Evolutionary conservation across 805 yeast genomes (phyloP).

Genomic region (Lachancea mirantina): DNA sequence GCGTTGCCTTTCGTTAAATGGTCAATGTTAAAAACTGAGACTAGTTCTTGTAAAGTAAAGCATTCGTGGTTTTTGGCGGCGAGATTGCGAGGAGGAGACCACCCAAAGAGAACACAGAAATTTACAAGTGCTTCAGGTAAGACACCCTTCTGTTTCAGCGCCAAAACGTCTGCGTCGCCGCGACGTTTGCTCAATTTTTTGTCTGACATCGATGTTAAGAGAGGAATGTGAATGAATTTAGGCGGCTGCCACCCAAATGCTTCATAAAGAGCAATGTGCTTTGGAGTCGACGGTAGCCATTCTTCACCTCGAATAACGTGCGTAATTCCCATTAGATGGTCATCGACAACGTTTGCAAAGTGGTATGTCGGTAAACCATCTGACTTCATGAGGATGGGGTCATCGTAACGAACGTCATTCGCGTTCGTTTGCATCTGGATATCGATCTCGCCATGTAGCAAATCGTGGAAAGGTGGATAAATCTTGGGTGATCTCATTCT

Average conservation of each 20-base stretch:
- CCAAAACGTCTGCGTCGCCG: constrained; percentile 69
- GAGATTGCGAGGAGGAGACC: constrained; percentile 71
- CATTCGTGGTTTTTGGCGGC: constrained; percentile 48
- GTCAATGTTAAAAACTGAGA: constrained; percentile 50
- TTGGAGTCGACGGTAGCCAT: constrained; percentile 95
- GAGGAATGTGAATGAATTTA: constrained; percentile 78
- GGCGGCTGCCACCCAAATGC: constrained; percentile 89
- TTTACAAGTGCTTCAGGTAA: constrained; percentile 84
- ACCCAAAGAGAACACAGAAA: constrained; percentile 85
- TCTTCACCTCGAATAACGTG: constrained; percentile 97
- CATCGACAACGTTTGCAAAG: constrained; percentile 93
- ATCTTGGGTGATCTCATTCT: constrained; percentile 69
- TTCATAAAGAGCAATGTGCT: constrained; percentile 76
- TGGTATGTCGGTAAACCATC: constrained; percentile 96
- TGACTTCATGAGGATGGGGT: constrained; percentile 82
- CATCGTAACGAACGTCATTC: constrained; percentile 74
- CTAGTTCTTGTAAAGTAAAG: constrained; percentile 45
- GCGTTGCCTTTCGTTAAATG: constrained; percentile 90
- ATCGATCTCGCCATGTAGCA: constrained; percentile 69
- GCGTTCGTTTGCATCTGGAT: constrained; percentile 73
- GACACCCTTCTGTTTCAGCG: constrained; percentile 52
- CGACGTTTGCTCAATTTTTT: constrained; percentile 81
- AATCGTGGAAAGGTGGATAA: constrained; percentile 63
- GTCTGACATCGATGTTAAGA: constrained; percentile 63
- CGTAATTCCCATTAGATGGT: constrained; percentile 83